Evolutionary conservation across 345 rosid genomes (phyloP).

Genomic region (Gynandropsis gynandra): DNA sequence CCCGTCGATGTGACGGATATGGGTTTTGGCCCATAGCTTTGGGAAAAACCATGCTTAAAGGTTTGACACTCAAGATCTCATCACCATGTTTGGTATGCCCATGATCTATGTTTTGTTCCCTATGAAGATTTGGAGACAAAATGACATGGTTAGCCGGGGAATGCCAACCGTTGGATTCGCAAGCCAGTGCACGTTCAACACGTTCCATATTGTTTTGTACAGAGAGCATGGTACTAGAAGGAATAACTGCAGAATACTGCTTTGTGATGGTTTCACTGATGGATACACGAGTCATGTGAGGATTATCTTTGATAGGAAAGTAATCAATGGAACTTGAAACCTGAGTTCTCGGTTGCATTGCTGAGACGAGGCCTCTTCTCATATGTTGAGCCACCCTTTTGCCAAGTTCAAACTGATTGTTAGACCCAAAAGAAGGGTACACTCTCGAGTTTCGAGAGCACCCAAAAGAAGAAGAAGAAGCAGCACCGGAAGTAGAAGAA

Average conservation of each 20-base stretch:
- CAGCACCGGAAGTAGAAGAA: neutral
- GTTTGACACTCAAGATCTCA: slow-evolving; percentile 18
- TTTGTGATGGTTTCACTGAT: slow-evolving; percentile 19
- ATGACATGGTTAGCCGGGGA: neutral
- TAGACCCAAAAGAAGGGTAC: slow-evolving; percentile 14
- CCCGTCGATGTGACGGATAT: too few relatives aligned
- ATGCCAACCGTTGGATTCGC: slow-evolving; percentile 5
- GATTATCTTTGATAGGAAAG: slow-evolving; percentile 4
- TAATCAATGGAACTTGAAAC: slow-evolving; percentile 11
- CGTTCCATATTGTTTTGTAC: slow-evolving; percentile 8
- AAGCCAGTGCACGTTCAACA: neutral
- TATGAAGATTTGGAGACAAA: slow-evolving; percentile 5
- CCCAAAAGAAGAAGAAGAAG: slow-evolving; percentile 9
- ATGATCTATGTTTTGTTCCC: neutral
- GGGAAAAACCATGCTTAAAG: slow-evolving; percentile 15
- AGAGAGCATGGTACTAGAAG: slow-evolving; percentile 3
- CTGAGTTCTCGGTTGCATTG: too few relatives aligned
- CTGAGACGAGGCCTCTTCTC: slow-evolving; percentile 6
- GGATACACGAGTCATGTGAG: slow-evolving; percentile 17
- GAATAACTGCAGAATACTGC: slow-evolving; percentile 12
- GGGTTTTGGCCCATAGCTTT: too few relatives aligned
- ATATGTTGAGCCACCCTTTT: slow-evolving; percentile 8
- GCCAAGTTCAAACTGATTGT: neutral
- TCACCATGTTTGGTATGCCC: too few relatives aligned
- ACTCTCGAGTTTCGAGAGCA: slow-evolving; percentile 6